Evolutionary conservation across 164 flowering plant genomes (phyloP), one percentile per base, ranked within the genome.

Genomic region (Platanus orientalis): DNA sequence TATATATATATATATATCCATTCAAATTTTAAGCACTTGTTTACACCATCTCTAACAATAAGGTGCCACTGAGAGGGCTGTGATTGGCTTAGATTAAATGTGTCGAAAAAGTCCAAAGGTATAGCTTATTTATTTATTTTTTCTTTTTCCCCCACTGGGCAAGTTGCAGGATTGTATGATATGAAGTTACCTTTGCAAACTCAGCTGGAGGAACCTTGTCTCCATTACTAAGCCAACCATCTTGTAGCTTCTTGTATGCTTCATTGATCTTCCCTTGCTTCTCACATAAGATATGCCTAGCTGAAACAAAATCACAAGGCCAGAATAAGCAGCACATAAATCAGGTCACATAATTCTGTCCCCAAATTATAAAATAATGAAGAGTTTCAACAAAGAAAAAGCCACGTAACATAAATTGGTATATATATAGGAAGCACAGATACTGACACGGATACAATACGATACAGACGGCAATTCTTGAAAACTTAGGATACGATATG

Each of bases 171-270:
- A 19, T 30, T 47, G 23, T 45, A 54, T 42, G 23, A 13, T 6
- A 11, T 3, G 24, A 56, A 58, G 23, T 54, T 50, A 91, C 99
- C 95, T 91, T 94, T 9, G 97, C 96, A 83, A 94, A 94, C 74
- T 94, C 99, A 48, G 99, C 90, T 27, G 97, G 96, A 50, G 99
- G 97, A 68, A 94, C 99, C 75, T 94, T 94, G 63, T 94, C 99
- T 27, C 96, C 99, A 65, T 84, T 87, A 75, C 75, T 68, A 44
- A 94, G 86, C 99, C 97, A 94, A 54, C 99, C 97, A 66, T 94
- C 97, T 65, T 89, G 82, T 54, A 89, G 78, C 75, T 91, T 94
- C 81, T 91, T 89, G 80, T 94, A 94, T 45, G 97, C 99, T 73
- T 94, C 99, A 81, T 94, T 91, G 62, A 94, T 94, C 70, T 91